Base-by-base conservation (phyloP, 257 asterid species). In the Solanum virginianum region DNA sequence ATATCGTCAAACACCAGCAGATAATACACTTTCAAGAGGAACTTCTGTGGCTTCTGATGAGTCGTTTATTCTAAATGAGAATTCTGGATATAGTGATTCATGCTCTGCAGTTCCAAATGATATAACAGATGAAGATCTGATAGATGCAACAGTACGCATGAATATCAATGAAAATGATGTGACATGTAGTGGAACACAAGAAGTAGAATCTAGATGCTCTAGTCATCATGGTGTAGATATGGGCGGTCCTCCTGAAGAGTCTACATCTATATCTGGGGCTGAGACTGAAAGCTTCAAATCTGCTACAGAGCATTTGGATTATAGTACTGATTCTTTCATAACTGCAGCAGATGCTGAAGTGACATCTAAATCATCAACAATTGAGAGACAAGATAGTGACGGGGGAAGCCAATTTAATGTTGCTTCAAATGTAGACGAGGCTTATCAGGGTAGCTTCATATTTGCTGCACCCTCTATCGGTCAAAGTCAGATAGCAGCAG, bases 231-330 rank as follows among this genome's bases (percentile, higher is more conserved):
- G 57, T 84, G 84, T 85, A 85, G 87, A 86, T 82, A 87, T 66
- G 77, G 95, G 86, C 18, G 88, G 89, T 85, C 86, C 90, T 71
- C 90, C 88, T 70, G 98, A 93, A 77, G 98, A 90, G 87, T 87
- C 91, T 85, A 86, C 93, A 81, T 92, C 98, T 45, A 86, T 93
- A 85, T 93, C 98, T 45, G 97, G 91, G 80, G 16, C 54, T 24
- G 82, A 96, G 90, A 91, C 97, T 53, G 98, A 94, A 92, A 92
- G 98, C 92, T 95, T 95, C 80, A 91, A 87, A 86, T 97, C 99
- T 85, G 98, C 98, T 26, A 87, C 90, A 22, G 99, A 97, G 62
- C 96, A 93, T 88, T 92, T 95, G 81, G 99, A 95, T 43, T 89
- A 88, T 88, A 87, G 91, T 83, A 85, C 90, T 26, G 98, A 94